Percentiles rank a stretch among this genome's conserved stretches.
These are phyloP conservation scores for Aureobasidium sp. DNA, from an alignment of 2,329 filamentous ascomycete species.

Conservation along the genomic window DNA sequence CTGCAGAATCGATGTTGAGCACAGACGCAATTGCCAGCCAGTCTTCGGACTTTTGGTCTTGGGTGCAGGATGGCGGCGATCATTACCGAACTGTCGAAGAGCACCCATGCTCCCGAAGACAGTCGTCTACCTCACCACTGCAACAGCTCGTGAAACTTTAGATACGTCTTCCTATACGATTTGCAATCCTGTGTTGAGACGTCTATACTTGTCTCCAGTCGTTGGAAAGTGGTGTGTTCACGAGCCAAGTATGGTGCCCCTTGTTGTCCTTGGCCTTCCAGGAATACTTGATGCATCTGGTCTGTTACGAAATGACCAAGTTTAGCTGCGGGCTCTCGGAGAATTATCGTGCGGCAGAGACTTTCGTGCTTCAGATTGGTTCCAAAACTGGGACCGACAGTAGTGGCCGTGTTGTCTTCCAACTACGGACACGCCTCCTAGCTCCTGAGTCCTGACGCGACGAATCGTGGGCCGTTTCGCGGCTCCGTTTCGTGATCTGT, in stretches of 20 bases:
- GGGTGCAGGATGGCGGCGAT: constrained; percentile 5
- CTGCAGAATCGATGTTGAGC: background rate
- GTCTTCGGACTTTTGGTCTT: constrained; percentile 9
- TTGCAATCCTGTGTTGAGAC: background rate
- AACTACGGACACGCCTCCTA: background rate
- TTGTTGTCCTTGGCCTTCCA: background rate
- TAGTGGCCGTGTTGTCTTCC: background rate
- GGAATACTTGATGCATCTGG: constrained; percentile 2
- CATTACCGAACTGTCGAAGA: background rate
- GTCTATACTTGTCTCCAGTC: background rate
- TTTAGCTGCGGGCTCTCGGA: constrained; percentile 1
- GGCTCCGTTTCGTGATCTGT: background rate
- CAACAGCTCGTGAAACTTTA: background rate
- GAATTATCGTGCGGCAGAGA: background rate
- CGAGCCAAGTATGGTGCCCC: background rate
- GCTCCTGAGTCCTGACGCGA: background rate
- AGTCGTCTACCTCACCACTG: constrained; percentile 9
- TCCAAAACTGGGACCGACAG: background rate
- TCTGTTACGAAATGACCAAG: background rate
- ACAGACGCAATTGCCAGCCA: background rate
- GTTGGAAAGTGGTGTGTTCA: background rate
- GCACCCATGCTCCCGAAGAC: constrained; percentile 1
- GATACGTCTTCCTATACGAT: background rate
- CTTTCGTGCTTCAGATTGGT: background rate
- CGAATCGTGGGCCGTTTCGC: background rate